Evolutionary conservation across 352 stramenopile species (phyloP).

Genomic region (Phytophthora rubi): DNA sequence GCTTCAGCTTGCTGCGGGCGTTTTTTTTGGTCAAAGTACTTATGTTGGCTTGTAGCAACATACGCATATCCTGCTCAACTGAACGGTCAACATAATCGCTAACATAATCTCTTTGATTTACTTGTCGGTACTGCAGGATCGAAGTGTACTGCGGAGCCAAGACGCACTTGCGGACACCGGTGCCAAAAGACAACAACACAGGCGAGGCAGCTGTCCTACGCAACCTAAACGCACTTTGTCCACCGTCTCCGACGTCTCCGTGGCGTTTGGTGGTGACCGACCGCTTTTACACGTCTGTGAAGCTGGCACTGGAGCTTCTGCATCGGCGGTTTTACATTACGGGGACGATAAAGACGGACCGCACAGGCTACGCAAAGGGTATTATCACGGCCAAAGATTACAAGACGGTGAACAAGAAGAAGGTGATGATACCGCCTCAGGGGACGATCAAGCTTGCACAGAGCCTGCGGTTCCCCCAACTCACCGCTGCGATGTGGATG

Average conservation of each 20-base stretch:
- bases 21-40: no score
- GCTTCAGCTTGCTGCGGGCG: no score
- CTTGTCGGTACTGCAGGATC: not conserved
- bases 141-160: conserved; percentile 25
- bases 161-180: conserved; percentile 3
- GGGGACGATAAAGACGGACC: not conserved
- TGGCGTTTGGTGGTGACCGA: conserved; percentile 12
- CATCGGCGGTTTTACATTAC: not conserved
- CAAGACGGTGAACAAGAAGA: not conserved
- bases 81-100: no score
- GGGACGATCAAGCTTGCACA: no score
- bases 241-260: not conserved
- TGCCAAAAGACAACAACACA: conserved; percentile 10
- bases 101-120: no score
- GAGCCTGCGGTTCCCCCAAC: no score
- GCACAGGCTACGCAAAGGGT: not conserved
- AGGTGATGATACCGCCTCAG: not conserved
- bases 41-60: no score
- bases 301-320: conserved; percentile 1
- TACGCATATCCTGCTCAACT: no score
- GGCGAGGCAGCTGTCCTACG: conserved; percentile 7
- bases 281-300: conserved; percentile 15
- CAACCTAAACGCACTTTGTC: conserved; percentile 10
- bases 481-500: no score
- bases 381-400: not conserved